phyloP scores from a whole-genome alignment of 2,329 filamentous ascomycete genomes.

The Exophiala spinifera region DNA sequence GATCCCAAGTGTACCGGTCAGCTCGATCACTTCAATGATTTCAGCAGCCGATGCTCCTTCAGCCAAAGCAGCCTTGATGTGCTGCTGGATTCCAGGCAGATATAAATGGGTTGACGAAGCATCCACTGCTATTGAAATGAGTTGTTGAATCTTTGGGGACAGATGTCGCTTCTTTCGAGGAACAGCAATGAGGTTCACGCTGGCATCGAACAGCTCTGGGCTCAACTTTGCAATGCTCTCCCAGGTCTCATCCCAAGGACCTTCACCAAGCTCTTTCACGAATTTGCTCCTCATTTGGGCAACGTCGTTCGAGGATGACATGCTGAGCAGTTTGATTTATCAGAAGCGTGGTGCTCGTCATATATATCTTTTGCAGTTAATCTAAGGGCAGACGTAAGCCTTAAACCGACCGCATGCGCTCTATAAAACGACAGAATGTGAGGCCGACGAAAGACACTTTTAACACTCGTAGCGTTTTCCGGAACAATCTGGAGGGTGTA shows the following conservation, averaged over 20 bases:
- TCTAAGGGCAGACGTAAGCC: too few relatives aligned
- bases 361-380: too few relatives aligned
- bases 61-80: constrained; percentile 40
- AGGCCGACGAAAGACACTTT: too few relatives aligned
- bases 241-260: constrained; percentile 20
- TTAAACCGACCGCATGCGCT: too few relatives aligned
- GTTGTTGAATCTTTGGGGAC: constrained; percentile 21
- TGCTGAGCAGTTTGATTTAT: background rate
- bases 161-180: constrained; percentile 18
- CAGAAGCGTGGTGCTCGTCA: too few relatives aligned
- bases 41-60: constrained; percentile 43
- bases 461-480: background rate
- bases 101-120: constrained; percentile 47
- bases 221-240: constrained; percentile 20
- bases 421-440: too few relatives aligned
- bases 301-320: constrained; percentile 10
- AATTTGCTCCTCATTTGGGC: constrained; percentile 11
- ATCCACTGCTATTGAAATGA: constrained; percentile 38
- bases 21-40: constrained; percentile 47
- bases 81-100: constrained; percentile 41
- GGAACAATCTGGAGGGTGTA: background rate
- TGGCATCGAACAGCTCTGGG: constrained; percentile 15
- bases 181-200: constrained; percentile 17
- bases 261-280: constrained; percentile 9
- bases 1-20: constrained; percentile 46